Percentiles rank a stretch among this genome's conserved stretches.
These are phyloP conservation scores for Ceratocystis ficicola DNA, from an alignment of 2,329 filamentous ascomycete species.

Conservation along the genomic window DNA sequence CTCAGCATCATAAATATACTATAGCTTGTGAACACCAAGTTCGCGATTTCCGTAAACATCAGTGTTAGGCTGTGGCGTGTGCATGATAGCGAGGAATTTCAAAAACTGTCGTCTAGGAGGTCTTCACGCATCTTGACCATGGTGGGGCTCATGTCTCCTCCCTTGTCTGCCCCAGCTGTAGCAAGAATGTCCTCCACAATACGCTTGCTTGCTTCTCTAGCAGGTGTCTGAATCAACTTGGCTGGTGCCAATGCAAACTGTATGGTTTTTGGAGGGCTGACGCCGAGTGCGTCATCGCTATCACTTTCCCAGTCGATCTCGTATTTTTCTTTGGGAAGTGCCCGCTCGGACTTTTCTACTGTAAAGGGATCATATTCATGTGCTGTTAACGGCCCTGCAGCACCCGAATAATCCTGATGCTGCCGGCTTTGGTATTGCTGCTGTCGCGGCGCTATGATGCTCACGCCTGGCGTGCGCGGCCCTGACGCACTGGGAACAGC, in stretches of 20 bases:
- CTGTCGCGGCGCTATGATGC: conserved; percentile 59
- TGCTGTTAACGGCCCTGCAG: not conserved
- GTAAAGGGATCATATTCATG: conserved; percentile 34
- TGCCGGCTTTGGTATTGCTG: conserved; percentile 4
- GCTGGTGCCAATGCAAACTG: conserved; percentile 71
- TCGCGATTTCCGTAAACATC: too few relatives aligned
- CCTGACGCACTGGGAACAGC: conserved; percentile 32
- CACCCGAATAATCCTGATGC: not conserved
- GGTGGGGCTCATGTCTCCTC: conserved; percentile 50
- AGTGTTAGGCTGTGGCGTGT: not conserved
- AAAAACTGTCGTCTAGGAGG: conserved; percentile 48
- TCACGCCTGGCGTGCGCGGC: conserved; percentile 68
- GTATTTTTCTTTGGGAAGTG: conserved; percentile 31
- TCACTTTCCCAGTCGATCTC: conserved; percentile 66
- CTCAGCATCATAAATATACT: not conserved
- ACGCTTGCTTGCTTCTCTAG: conserved; percentile 64
- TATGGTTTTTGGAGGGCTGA: conserved; percentile 89
- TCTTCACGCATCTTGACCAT: conserved; percentile 54
- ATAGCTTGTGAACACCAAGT: not conserved
- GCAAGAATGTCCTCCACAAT: conserved; percentile 71
- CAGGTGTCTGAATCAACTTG: conserved; percentile 68
- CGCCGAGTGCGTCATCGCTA: conserved; percentile 54
- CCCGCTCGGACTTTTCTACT: conserved; percentile 22
- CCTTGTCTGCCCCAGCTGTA: conserved; percentile 53
- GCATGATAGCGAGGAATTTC: conserved; percentile 16